Percentiles rank a stretch among this genome's conserved stretches.
phyloP scores from a whole-genome alignment of 1,284 basidiomycete species.

The Paramarasmius palmivorus region DNA sequence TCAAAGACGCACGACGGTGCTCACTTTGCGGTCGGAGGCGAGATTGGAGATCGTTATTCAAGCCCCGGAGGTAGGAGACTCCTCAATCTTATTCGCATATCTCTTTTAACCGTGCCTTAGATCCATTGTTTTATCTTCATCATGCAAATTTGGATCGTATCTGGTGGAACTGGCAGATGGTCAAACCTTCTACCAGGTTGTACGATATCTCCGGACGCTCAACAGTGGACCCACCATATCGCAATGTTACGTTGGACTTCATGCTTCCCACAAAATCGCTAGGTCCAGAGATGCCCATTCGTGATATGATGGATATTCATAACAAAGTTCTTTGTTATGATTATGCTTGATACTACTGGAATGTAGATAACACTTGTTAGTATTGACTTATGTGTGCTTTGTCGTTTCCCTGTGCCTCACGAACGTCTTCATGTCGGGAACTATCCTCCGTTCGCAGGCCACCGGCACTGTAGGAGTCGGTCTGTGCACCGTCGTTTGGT shows the following conservation, averaged over 20 bases:
- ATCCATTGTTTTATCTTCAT: constrained; percentile 10
- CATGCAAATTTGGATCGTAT: constrained; percentile 19
- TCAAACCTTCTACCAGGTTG: constrained; percentile 19
- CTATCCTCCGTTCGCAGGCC: no score
- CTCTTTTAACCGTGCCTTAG: constrained; percentile 5
- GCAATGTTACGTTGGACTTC: constrained; percentile 22
- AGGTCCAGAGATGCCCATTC: constrained; percentile 19
- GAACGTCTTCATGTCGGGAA: no score
- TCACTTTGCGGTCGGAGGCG: constrained; percentile 34
- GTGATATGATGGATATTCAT: constrained; percentile 24
- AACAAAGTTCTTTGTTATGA: constrained; percentile 20
- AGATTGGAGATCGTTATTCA: constrained; percentile 33
- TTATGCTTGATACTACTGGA: constrained; percentile 17
- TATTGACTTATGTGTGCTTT: no score
- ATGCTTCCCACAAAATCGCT: constrained; percentile 18
- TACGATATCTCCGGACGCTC: constrained; percentile 32
- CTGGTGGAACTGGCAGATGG: constrained; percentile 19
- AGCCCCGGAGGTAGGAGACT: constrained; percentile 33
- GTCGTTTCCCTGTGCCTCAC: no score
- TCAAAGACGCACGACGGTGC: constrained; percentile 29
- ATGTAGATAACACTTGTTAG: no score
- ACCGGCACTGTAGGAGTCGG: no score
- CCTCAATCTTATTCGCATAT: background rate
- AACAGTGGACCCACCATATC: constrained; percentile 22
- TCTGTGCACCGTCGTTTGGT: no score